Conservation (phyloP, 345 rosid species). For the Rhodamnia rubescens region DNA sequence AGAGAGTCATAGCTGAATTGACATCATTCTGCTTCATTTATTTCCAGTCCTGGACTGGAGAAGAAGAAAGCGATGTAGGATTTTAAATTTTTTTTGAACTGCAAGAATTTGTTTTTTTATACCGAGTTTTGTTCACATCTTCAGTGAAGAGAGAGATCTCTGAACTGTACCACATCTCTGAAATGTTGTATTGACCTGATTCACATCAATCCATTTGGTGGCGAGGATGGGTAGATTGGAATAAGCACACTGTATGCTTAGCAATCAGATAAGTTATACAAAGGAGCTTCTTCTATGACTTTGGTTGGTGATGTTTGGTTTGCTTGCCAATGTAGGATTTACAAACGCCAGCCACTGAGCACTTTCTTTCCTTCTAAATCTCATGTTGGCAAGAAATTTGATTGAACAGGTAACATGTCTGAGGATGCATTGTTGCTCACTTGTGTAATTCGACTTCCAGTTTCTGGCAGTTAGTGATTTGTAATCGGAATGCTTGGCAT, state of each 20-base stretch:
- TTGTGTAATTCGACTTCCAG: neutral
- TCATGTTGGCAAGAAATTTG: neutral
- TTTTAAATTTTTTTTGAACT: neutral
- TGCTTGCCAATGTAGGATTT: neutral
- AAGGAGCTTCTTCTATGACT: neutral
- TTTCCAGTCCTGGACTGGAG: neutral
- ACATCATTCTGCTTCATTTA: neutral
- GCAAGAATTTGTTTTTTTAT: neutral
- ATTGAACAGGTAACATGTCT: neutral
- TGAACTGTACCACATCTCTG: neutral
- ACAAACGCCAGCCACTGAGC: neutral
- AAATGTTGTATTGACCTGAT: neutral
- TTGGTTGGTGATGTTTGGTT: neutral
- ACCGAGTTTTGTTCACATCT: neutral
- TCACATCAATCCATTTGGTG: neutral
- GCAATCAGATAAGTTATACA: neutral
- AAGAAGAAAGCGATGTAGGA: neutral
- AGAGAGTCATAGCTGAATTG: conserved; percentile 52
- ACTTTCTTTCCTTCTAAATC: neutral
- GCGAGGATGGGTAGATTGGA: neutral
- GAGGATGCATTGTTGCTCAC: neutral
- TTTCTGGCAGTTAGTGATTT: neutral
- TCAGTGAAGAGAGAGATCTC: neutral
- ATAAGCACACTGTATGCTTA: neutral
- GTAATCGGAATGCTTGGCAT: neutral